phyloP scores from a whole-genome alignment of 352 stramenopile genomes.

The Pythium phragmiticola region DNA sequence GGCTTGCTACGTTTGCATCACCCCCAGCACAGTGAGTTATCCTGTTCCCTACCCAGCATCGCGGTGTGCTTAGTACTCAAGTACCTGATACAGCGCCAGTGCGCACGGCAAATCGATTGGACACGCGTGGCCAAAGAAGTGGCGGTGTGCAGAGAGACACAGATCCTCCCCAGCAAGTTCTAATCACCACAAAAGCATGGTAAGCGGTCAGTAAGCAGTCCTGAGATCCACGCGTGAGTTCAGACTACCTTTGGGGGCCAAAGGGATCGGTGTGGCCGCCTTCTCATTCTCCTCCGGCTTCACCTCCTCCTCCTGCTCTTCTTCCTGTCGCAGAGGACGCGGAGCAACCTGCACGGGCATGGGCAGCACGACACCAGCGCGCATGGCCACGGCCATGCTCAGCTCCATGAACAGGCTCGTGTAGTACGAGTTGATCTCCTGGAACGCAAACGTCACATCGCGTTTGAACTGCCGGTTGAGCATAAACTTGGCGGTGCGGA shows the following conservation, averaged over 20 bases:
- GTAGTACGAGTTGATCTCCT: slow-evolving; percentile 87
- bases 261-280: background rate
- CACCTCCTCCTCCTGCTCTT: background rate
- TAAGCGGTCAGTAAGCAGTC: background rate
- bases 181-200: background rate
- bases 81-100: slow-evolving; percentile 56
- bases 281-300: background rate
- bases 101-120: slow-evolving; percentile 40
- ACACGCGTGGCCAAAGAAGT: slow-evolving; percentile 62
- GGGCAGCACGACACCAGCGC: slow-evolving; percentile 47
- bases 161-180: slow-evolving; percentile 30
- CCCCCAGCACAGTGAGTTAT: no score
- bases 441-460: slow-evolving; percentile 75
- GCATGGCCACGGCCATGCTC: slow-evolving; percentile 62
- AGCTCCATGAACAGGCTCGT: slow-evolving; percentile 83
- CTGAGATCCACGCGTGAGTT: background rate
- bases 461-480: slow-evolving; percentile 79
- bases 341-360: slow-evolving; percentile 33
- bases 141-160: slow-evolving; percentile 59
- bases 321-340: background rate
- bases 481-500: slow-evolving; percentile 64
- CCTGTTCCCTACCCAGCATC: no score
- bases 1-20: slow-evolving; percentile 35
- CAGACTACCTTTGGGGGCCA: background rate
- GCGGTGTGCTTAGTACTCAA: background rate